A percentile compares a stretch with the other conserved stretches of the same genome.
phyloP scores from a whole-genome alignment of 1,139 yeast species.

The Lodderomyces parapsilosis region DNA sequence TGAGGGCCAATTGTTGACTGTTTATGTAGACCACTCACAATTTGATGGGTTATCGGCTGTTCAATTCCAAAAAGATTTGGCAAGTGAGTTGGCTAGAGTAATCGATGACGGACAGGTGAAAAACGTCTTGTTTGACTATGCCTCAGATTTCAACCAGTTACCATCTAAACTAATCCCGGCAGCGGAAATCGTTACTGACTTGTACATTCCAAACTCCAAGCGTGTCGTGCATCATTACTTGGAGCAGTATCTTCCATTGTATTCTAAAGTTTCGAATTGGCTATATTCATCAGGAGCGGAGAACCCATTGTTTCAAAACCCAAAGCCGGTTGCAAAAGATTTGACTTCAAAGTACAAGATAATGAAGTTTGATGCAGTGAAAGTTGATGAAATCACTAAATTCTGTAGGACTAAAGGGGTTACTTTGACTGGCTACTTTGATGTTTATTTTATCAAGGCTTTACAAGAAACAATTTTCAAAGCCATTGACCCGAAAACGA shows the following conservation, averaged over 20 bases:
- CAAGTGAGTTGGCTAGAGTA: constrained; percentile 15
- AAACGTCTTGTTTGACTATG: constrained; percentile 13
- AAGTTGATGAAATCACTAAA: constrained; percentile 14
- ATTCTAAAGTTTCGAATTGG: constrained; percentile 8
- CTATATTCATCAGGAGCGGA: constrained; percentile 7
- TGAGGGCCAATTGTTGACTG: constrained; percentile 23
- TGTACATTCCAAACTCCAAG: constrained; percentile 12
- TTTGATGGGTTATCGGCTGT: constrained; percentile 37
- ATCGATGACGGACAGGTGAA: constrained; percentile 7
- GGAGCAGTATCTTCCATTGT: constrained; percentile 11
- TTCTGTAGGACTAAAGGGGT: constrained; percentile 20
- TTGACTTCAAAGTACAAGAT: constrained; percentile 17
- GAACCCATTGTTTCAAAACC: constrained; percentile 17
- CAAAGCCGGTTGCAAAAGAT: constrained; percentile 12
- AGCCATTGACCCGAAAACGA: constrained; percentile 9
- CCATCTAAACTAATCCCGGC: constrained; percentile 12
- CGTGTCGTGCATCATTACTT: constrained; percentile 8
- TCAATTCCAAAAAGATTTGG: constrained; percentile 32
- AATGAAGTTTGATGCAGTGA: constrained; percentile 16
- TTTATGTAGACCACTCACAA: constrained; percentile 32
- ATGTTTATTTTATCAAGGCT: constrained; percentile 20
- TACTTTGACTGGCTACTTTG: constrained; percentile 29
- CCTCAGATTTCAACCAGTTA: constrained; percentile 10
- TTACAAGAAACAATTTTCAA: constrained; percentile 24
- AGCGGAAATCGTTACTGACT: constrained; percentile 15